These are phyloP conservation scores for Neocatenulostroma microsporum DNA, from an alignment of 2,329 filamentous ascomycete genomes.

Conservation along the genomic window DNA sequence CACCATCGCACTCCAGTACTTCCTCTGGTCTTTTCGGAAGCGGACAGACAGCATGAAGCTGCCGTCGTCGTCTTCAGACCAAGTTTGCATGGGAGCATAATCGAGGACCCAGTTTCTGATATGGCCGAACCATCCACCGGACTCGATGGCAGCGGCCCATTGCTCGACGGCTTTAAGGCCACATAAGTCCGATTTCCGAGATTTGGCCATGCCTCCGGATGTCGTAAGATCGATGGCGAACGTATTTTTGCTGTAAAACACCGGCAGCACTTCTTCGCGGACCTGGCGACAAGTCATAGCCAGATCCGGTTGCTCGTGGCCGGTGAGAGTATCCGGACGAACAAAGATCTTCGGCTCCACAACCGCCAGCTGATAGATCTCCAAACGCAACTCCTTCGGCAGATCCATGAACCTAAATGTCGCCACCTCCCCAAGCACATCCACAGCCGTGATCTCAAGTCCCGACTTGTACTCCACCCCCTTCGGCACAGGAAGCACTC, in stretches of 20 bases:
- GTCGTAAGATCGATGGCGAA: slow-evolving; percentile 16
- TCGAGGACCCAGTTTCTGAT: slow-evolving; percentile 11
- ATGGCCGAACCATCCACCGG: slow-evolving; percentile 4
- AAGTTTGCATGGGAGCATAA: background rate
- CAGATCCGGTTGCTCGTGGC: slow-evolving; percentile 21
- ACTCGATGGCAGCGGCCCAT: slow-evolving; percentile 12
- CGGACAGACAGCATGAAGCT: slow-evolving; percentile 4
- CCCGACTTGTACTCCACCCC: no score
- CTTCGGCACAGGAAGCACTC: slow-evolving; percentile 3
- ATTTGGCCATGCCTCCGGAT: background rate
- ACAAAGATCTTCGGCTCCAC: slow-evolving; percentile 16
- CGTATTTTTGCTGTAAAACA: slow-evolving; percentile 20
- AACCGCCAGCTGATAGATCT: slow-evolving; percentile 15
- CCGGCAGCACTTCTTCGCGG: slow-evolving; percentile 18
- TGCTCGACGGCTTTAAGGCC: slow-evolving; percentile 6
- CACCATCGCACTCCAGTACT: slow-evolving; percentile 4
- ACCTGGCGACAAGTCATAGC: slow-evolving; percentile 17
- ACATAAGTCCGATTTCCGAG: background rate
- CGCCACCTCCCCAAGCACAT: background rate
- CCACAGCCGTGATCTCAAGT: background rate
- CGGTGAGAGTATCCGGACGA: slow-evolving; percentile 11
- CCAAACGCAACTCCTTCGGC: slow-evolving; percentile 10
- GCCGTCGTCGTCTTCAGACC: background rate
- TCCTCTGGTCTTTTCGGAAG: slow-evolving; percentile 1
- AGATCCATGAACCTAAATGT: slow-evolving; percentile 12